Evolutionary conservation across 768 basidiomycete species (phyloP).

Genomic region (Psilocybe tampanensis): DNA sequence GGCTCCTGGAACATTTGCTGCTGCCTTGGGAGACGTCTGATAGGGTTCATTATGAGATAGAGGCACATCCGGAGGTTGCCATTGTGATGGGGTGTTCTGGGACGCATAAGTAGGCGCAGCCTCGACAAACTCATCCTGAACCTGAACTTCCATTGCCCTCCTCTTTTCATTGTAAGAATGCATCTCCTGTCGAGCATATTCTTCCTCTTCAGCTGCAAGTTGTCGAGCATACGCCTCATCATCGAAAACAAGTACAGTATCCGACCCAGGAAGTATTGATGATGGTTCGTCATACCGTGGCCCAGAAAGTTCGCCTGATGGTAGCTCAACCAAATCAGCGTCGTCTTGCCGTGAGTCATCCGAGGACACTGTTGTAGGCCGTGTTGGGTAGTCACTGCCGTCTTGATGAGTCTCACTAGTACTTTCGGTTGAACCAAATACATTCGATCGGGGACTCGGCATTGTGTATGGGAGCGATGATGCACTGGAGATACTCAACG

Average conservation of each 20-base stretch:
- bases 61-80: not conserved
- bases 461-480: slow-evolving; percentile 22
- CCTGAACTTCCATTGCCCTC: slow-evolving; percentile 3
- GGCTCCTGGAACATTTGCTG: not conserved
- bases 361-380: not conserved
- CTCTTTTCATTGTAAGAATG: slow-evolving; percentile 17
- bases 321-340: not conserved
- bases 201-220: slow-evolving; percentile 42
- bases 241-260: slow-evolving; percentile 30
- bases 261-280: not conserved
- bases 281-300: not conserved
- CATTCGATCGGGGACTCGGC: slow-evolving; percentile 6
- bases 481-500: slow-evolving; percentile 17
- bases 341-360: not conserved
- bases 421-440: not conserved
- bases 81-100: not conserved
- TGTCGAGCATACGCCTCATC: slow-evolving; percentile 49
- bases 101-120: slow-evolving; percentile 1
- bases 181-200: slow-evolving; percentile 18
- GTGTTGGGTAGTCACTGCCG: not conserved
- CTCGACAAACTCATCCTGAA: not conserved
- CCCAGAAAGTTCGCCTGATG: not conserved
- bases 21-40: not conserved
- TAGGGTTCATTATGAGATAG: not conserved
- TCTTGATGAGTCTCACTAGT: not conserved